phyloP scores from a whole-genome alignment of 2,329 filamentous ascomycete species.

The Dactylella cylindrospora region DNA sequence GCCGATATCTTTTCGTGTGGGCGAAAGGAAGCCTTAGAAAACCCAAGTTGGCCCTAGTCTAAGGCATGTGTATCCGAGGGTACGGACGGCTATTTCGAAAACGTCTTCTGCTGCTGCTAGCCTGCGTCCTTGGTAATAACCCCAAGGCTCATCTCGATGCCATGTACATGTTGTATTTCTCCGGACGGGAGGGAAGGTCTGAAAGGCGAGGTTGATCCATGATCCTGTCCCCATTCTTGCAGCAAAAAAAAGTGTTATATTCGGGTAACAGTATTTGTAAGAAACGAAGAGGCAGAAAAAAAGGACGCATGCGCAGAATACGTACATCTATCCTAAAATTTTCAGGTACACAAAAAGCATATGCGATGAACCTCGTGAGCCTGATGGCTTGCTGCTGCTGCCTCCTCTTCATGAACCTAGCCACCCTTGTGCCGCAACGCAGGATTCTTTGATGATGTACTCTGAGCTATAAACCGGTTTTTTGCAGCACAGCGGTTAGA shows the following conservation, averaged over 20 bases:
- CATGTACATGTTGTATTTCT: too few species aligned
- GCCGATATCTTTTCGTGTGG: constrained; percentile 4
- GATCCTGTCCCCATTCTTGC: constrained; percentile 8
- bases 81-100: constrained; percentile 18
- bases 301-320: constrained; percentile 20
- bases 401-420: constrained; percentile 11
- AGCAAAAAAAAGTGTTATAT: too few species aligned
- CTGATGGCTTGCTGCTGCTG: constrained; percentile 10
- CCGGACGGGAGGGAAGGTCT: constrained; percentile 28
- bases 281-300: too few species aligned
- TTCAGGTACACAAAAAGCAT: constrained; percentile 17
- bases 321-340: not conserved
- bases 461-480: too few species aligned
- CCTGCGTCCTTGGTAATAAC: too few species aligned
- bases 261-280: too few species aligned
- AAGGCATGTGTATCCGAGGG: constrained; percentile 43
- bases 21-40: not conserved
- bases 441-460: too few species aligned
- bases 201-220: constrained; percentile 4
- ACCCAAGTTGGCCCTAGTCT: not conserved
- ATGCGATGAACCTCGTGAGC: constrained; percentile 23
- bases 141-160: too few species aligned
- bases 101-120: too few species aligned
- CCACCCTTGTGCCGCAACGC: constrained; percentile 31
- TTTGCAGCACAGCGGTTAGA: too few species aligned